Base-by-base conservation (phyloP, 306 rosid genomes). In the Cucurbita maxima region DNA sequence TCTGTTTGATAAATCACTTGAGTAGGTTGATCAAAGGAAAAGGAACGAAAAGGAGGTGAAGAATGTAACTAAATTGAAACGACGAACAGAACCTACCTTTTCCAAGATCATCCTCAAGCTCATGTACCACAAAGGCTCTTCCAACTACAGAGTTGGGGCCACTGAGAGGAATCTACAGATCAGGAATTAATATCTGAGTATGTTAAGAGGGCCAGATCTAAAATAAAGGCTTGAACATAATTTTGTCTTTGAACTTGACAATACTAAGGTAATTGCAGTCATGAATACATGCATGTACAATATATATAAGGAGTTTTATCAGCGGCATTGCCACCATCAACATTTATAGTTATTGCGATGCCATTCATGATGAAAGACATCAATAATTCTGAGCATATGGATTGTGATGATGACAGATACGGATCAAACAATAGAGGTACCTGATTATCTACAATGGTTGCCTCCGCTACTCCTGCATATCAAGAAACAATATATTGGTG, bases 71-170 rank as follows among this genome's bases (percentile, higher is more conserved):
- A 51, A 25, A 72, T 71, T 6, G 56, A 75, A 71, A 61, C 47
- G 15, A 16, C 38, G 13, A 61, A 47, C 6, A 38, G 75, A 54
- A 57, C 87, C 76, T 76, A 87, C 97, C 96, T 71, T 91, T 91
- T 71, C 97, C 97, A 54, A 91, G 96, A 57, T 91, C 97, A 73
- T 91, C 97, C 85, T 58, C 80, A 66, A 89, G 91, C 82, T 87
- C 97, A 41, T 91, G 97, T 75, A 89, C 97, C 74, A 91, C 97
- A 7, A 91, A 76, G 72, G 96, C 96, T 81, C 97, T 87, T 78
- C 97, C 97, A 81, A 91, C 75, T 5, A 91, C 86, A 20, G 97
- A 77, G 81, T 87, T 81, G 63, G 90, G 93, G 79, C 93, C 96
- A 51, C 41, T 67, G 60, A 89, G 85, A 69, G 93, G 96, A 61